Conservation (phyloP, 441 rosid species). For the Euphorbia celastroides region DNA sequence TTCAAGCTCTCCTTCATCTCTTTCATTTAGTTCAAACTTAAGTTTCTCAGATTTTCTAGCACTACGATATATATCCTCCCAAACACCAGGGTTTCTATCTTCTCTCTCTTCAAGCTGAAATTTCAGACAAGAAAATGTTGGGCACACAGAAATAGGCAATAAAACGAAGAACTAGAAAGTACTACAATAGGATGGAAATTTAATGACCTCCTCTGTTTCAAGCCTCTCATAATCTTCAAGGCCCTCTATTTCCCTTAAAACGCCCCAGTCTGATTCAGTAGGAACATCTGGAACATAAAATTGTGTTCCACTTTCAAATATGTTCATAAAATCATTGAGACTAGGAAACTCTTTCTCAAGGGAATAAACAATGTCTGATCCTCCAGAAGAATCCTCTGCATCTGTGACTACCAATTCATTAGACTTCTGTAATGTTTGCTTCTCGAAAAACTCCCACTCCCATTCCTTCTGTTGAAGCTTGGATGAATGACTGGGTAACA, state of each 20-base stretch:
- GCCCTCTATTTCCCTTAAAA: constrained; percentile 56
- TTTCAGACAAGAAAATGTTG: constrained; percentile 13
- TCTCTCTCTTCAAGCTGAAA: constrained; percentile 87
- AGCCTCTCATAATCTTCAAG: constrained; percentile 72
- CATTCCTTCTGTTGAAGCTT: constrained; percentile 57
- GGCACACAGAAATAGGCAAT: neutral
- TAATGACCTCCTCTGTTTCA: constrained; percentile 80
- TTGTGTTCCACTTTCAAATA: constrained; percentile 40
- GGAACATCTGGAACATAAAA: constrained; percentile 45
- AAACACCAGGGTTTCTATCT: constrained; percentile 57
- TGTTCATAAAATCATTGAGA: constrained; percentile 32
- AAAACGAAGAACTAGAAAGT: constrained; percentile 1
- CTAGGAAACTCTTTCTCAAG: constrained; percentile 60
- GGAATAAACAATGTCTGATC: constrained; percentile 46
- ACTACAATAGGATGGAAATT: constrained; percentile 22
- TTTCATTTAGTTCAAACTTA: constrained; percentile 84
- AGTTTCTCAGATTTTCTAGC: constrained; percentile 89
- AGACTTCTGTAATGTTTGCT: constrained; percentile 37
- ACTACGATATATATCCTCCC: constrained; percentile 91
- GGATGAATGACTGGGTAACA: constrained; percentile 64
- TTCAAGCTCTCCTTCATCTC: constrained; percentile 99
- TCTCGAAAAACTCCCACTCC: constrained; percentile 76
- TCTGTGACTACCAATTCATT: constrained; percentile 31
- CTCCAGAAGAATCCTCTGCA: constrained; percentile 28
- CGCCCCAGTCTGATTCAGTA: constrained; percentile 66